Percentiles rank a stretch among this genome's conserved stretches.
These are phyloP conservation scores for Apophysomyces variabilis DNA, from an alignment of 371 early-diverging fungal genomes.

Conservation along the genomic window DNA sequence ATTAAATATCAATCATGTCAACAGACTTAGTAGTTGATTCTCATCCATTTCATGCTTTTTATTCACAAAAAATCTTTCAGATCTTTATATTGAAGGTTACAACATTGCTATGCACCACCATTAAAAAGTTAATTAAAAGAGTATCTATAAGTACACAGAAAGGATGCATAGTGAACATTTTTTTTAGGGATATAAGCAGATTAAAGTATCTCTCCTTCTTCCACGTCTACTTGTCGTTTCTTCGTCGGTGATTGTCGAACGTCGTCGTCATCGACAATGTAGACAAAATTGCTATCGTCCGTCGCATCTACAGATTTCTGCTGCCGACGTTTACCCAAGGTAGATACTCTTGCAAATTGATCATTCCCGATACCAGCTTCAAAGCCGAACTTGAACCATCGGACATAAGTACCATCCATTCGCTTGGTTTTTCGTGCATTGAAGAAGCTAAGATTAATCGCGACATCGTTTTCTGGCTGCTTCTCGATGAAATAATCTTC, in stretches of 20 bases:
- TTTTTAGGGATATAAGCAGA: neutral
- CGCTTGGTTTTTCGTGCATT: constrained; percentile 41
- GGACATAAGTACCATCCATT: constrained; percentile 41
- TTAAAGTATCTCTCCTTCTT: constrained; percentile 6
- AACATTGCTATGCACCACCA: too few relatives aligned
- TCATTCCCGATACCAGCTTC: constrained; percentile 18
- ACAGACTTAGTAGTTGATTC: too few relatives aligned
- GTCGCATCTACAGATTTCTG: constrained; percentile 15
- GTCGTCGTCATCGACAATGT: constrained; percentile 24
- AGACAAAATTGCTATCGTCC: constrained; percentile 25
- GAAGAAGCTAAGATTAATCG: constrained; percentile 45
- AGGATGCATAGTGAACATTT: neutral
- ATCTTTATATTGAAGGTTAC: too few relatives aligned
- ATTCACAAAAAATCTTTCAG: too few relatives aligned
- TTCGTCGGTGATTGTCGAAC: constrained; percentile 2
- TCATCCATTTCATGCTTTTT: too few relatives aligned
- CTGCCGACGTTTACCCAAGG: constrained; percentile 9
- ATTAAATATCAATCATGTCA: too few relatives aligned
- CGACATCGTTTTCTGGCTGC: constrained; percentile 52
- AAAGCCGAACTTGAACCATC: constrained; percentile 54
- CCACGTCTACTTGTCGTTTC: constrained; percentile 16
- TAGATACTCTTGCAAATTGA: neutral
- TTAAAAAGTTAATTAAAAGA: too few relatives aligned
- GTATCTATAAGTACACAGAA: too few relatives aligned
- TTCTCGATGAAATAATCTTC: constrained; percentile 58